These are phyloP conservation scores for Penicillium sp. DNA, from an alignment of 2,329 filamentous ascomycete species.

Conservation along the genomic window DNA sequence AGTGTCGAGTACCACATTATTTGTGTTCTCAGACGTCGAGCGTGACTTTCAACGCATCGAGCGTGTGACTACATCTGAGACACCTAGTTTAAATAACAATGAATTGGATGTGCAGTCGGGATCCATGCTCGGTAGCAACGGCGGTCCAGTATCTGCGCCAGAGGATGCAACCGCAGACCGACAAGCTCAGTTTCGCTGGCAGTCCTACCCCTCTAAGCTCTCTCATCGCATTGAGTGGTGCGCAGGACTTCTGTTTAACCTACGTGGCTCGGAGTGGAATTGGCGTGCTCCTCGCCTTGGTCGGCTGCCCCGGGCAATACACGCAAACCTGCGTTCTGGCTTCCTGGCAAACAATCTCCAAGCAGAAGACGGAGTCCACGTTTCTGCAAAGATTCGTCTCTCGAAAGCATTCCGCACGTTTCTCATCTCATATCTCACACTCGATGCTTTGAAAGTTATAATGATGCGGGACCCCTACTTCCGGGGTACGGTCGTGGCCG, in stretches of 20 bases:
- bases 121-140: not conserved
- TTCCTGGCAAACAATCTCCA: constrained; percentile 14
- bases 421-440: constrained; percentile 60
- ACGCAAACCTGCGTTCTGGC: constrained; percentile 22
- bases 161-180: not conserved
- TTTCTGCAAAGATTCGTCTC: constrained; percentile 49
- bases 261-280: constrained; percentile 62
- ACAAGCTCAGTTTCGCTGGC: constrained; percentile 48
- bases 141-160: not conserved
- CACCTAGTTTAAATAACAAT: not conserved
- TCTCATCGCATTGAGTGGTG: constrained; percentile 59
- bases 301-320: constrained; percentile 31
- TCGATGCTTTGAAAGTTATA: constrained; percentile 69
- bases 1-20: constrained; percentile 53
- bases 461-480: constrained; percentile 81
- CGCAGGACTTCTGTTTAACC: constrained; percentile 56
- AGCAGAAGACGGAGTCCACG: constrained; percentile 31
- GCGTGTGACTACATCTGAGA: constrained; percentile 21
- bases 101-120: not conserved
- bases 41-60: constrained; percentile 58
- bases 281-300: constrained; percentile 53
- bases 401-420: constrained; percentile 48
- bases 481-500: constrained; percentile 54
- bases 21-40: constrained; percentile 58
- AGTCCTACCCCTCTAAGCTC: constrained; percentile 53